Base-by-base conservation (phyloP, 2,329 filamentous ascomycete species). In the Fusarium lateritium region DNA sequence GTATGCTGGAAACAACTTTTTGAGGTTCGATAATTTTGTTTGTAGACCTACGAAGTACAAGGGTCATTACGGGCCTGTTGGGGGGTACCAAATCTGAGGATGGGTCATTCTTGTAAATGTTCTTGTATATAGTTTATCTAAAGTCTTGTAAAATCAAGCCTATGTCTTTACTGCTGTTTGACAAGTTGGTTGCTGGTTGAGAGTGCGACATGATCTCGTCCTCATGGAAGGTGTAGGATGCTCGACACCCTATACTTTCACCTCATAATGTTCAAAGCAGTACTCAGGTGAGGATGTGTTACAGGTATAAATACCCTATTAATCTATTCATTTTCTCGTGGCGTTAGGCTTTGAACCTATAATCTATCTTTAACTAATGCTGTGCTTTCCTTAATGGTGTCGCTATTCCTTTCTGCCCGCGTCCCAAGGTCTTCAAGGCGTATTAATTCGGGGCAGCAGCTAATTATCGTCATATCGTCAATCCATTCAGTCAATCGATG, bases 21-120 rank as follows among this genome's bases (percentile, higher is more conserved):
- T 62, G 7, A 31, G 34, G 19, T 21, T 62, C 34, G 54, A 62
- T 26, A 36, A 62, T 15, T 59, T 60, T 45, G 42, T 46, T 14
- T 53, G 59, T 3, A 62, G 22, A 15, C 59, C 59, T 2, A 42
- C 40, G 4, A 34, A 22, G 33, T 47, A 57, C 8, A 60, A 53
- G 2, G 31, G 38, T 15, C 58, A 40, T 2, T 49, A 49, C 13
- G 54, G 56, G 15, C 44, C 54, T 5, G 44, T 51, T 26, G 26
- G 21, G 6, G 17, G 26, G 4, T 19, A 36, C 13, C 15, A 28
- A 2, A 28, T 28, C 26, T 28, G 10, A 9, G 9, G 33, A 34
- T 34, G 15, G 33, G 15, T 15, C 13, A 13, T 6, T 13, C 4
- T 11, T 14, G 8, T 34, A 34, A 14, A 15, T 15, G 3, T 7